Evolutionary conservation across 2,329 filamentous ascomycete genomes (phyloP).

Genomic region (Colletotrichum orchidophilum): DNA sequence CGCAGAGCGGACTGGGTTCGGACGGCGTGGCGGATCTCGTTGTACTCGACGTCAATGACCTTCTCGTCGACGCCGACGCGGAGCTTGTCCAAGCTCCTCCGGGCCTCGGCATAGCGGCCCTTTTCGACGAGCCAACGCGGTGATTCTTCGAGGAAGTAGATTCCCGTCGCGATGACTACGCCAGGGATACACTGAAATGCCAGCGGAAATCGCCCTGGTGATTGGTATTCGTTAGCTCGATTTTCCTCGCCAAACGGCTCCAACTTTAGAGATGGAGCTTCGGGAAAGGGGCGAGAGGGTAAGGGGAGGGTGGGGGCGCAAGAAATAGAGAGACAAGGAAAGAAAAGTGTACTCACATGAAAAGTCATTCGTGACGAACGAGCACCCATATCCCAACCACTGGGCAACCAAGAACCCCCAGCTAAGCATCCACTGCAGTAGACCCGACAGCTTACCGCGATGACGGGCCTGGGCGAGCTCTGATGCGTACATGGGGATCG

Average conservation of each 20-base stretch:
- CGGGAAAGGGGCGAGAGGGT: too few species aligned
- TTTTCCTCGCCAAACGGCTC: background rate
- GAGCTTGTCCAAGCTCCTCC: conserved; percentile 45
- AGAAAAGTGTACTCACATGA: conserved; percentile 40
- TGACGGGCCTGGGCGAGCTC: conserved; percentile 50
- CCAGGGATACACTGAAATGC: conserved; percentile 42
- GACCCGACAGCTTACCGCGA: conserved; percentile 49
- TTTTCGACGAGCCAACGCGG: conserved; percentile 46
- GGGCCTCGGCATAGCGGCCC: conserved; percentile 45
- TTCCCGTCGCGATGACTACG: conserved; percentile 37
- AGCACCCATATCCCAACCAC: conserved; percentile 45
- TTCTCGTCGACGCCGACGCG: conserved; percentile 42
- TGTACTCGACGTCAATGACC: conserved; percentile 50
- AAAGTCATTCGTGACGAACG: conserved; percentile 39
- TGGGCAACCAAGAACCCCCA: conserved; percentile 52
- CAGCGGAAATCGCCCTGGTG: conserved; percentile 44
- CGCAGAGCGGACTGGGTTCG: conserved; percentile 40
- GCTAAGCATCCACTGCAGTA: conserved; percentile 56
- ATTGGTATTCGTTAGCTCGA: background rate
- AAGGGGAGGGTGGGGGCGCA: conserved; percentile 1
- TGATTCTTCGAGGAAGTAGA: conserved; percentile 41
- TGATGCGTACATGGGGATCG: conserved; percentile 56
- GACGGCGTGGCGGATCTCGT: conserved; percentile 51
- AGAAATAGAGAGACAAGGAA: conserved; percentile 33
- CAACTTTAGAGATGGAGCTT: background rate